A percentile compares a stretch with the other conserved stretches of the same genome.
phyloP scores from a whole-genome alignment of 495 filamentous ascomycete genomes.

The Recurvomyces mirabilis region DNA sequence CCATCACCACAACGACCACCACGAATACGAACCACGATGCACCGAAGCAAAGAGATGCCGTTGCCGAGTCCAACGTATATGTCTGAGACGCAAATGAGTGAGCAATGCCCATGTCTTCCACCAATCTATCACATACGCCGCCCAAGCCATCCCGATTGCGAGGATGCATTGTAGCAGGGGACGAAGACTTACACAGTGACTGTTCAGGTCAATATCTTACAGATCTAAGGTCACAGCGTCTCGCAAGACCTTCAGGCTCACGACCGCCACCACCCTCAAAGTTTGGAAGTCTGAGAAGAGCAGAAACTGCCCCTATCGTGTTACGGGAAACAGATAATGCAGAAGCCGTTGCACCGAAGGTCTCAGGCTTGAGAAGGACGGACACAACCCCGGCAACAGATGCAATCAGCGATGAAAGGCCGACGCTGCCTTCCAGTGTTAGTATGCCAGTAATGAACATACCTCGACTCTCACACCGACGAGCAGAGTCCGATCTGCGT shows the following conservation, averaged over 20 bases:
- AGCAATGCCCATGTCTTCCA: constrained; percentile 24
- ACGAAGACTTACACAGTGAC: constrained; percentile 69
- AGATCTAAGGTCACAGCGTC: constrained; percentile 18
- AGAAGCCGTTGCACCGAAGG: no score
- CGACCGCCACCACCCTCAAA: constrained; percentile 56
- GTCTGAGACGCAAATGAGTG: constrained; percentile 79
- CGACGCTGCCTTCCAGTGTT: constrained; percentile 7
- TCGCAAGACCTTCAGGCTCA: constrained; percentile 52
- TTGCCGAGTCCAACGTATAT: constrained; percentile 69
- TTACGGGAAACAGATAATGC: no score
- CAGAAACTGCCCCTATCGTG: constrained; percentile 38
- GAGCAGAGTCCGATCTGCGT: constrained; percentile 1
- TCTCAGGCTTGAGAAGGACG: no score
- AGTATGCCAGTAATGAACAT: constrained; percentile 13
- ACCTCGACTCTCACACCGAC: not conserved
- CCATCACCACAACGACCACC: not conserved
- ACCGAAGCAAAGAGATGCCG: constrained; percentile 23
- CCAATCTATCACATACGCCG: constrained; percentile 23
- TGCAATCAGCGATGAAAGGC: constrained; percentile 23
- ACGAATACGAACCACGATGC: constrained; percentile 1
- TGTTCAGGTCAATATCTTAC: constrained; percentile 42
- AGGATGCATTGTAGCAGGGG: constrained; percentile 43
- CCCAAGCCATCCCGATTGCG: constrained; percentile 18
- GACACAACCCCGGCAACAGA: not conserved
- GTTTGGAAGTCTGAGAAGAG: constrained; percentile 28